These are phyloP conservation scores for Erysimum cheiranthoides DNA, from an alignment of 345 rosid genomes.

Conservation along the genomic window DNA sequence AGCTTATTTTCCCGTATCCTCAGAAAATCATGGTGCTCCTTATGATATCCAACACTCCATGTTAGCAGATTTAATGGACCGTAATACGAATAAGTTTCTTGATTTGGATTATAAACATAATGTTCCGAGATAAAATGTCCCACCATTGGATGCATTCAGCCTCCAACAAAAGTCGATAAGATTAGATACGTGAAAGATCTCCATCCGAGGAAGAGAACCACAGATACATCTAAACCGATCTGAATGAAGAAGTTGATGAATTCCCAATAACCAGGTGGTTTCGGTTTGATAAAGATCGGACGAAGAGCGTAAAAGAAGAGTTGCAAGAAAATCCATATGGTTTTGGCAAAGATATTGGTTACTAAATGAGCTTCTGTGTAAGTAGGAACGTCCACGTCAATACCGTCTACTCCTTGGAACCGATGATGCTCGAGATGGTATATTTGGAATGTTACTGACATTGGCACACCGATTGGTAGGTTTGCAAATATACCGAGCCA, in stretches of 20 bases:
- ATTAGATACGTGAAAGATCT: conserved; percentile 72
- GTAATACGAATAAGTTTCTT: conserved; percentile 89
- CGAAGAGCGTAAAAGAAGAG: conserved; percentile 91
- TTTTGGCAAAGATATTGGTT: conserved; percentile 60
- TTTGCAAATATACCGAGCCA: conserved; percentile 92
- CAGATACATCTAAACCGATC: conserved; percentile 55
- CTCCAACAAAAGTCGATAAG: conserved; percentile 91
- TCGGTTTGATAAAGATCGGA: conserved; percentile 78
- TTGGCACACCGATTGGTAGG: conserved; percentile 89
- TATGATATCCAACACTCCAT: conserved; percentile 90
- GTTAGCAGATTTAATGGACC: conserved; percentile 81
- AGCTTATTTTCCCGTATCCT: conserved; percentile 85
- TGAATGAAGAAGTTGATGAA: conserved; percentile 65
- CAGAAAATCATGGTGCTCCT: conserved; percentile 93
- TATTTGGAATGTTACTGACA: conserved; percentile 89
- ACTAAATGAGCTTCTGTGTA: conserved; percentile 65
- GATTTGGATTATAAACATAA: conserved; percentile 79
- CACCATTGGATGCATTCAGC: conserved; percentile 91
- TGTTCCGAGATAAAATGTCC: conserved; percentile 94
- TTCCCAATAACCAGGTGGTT: conserved; percentile 89
- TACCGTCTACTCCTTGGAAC: conserved; percentile 85
- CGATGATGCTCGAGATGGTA: conserved; percentile 93
- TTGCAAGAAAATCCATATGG: conserved; percentile 79
- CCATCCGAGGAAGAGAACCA: conserved; percentile 74
- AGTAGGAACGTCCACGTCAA: conserved; percentile 87